phyloP scores from a whole-genome alignment of 225 moss, liverwort and hornwort species.

The Lunularia cruciata region DNA sequence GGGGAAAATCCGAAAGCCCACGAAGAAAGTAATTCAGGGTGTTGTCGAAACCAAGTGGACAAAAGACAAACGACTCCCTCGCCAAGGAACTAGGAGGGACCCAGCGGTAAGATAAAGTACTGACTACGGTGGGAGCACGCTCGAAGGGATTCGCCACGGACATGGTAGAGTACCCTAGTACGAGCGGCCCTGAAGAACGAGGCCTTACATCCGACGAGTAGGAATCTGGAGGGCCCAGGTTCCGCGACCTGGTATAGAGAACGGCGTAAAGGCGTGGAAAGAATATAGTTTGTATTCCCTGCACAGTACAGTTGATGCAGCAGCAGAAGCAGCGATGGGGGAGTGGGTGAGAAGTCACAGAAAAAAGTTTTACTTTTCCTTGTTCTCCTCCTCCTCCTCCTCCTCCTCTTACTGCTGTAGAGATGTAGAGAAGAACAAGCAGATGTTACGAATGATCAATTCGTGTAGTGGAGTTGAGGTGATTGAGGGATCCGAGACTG shows the following conservation, averaged over 20 bases:
- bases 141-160: not conserved
- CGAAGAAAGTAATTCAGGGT: not conserved
- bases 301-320: not conserved
- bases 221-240: not conserved
- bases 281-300: not conserved
- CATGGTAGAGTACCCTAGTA: not conserved
- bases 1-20: too few species aligned
- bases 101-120: constrained; percentile 1
- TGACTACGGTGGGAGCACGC: not conserved
- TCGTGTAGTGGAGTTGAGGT: too few species aligned
- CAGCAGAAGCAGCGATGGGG: too few species aligned
- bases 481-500: too few species aligned
- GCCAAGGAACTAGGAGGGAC: not conserved
- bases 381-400: too few species aligned
- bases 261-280: not conserved
- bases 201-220: too few species aligned
- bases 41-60: not conserved
- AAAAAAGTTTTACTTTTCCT: too few species aligned
- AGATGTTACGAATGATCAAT: too few species aligned
- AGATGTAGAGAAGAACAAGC: too few species aligned
- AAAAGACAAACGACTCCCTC: not conserved
- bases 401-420: too few species aligned
- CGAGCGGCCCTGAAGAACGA: not conserved
- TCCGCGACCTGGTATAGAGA: not conserved
- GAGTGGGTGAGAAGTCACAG: not conserved